phyloP scores from a whole-genome alignment of 495 filamentous ascomycete species.

The Xylaria castorea region DNA sequence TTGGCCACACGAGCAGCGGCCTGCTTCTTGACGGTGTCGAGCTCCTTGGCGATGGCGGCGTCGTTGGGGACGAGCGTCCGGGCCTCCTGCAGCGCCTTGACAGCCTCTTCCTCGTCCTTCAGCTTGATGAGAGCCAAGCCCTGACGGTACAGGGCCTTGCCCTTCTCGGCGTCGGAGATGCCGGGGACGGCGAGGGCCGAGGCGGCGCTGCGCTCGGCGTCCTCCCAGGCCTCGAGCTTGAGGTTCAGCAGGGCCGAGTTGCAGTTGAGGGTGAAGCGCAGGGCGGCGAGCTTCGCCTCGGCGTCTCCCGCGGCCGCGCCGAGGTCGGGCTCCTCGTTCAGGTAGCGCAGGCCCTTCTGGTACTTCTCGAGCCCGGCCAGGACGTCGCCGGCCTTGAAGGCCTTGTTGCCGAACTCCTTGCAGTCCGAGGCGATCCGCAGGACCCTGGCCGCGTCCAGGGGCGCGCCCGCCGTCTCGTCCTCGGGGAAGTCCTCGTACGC shows the following conservation, averaged over 20 bases:
- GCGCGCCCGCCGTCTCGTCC: conserved; percentile 64
- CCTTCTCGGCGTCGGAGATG: conserved; percentile 77
- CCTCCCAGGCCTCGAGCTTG: conserved; percentile 75
- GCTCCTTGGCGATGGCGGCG: conserved; percentile 75
- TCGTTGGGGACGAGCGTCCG: conserved; percentile 77
- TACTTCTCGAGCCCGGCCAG: conserved; percentile 87
- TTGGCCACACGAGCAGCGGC: conserved; percentile 75
- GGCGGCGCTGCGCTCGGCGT: conserved; percentile 71
- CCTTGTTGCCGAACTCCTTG: conserved; percentile 90
- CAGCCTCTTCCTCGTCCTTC: conserved; percentile 86
- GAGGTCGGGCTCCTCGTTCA: conserved; percentile 83
- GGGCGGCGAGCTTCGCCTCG: conserved; percentile 67
- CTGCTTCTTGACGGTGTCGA: conserved; percentile 75
- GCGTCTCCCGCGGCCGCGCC: conserved; percentile 73
- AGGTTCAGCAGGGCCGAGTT: conserved; percentile 81
- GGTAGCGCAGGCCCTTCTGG: conserved; percentile 93
- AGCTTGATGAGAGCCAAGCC: conserved; percentile 73
- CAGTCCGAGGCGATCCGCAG: conserved; percentile 82
- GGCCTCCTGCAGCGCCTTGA: conserved; percentile 79
- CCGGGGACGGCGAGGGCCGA: conserved; percentile 73
- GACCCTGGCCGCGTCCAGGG: conserved; percentile 67
- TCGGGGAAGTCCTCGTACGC: conserved; percentile 96
- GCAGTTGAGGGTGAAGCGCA: conserved; percentile 78
- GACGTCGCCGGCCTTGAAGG: conserved; percentile 81
- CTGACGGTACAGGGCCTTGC: conserved; percentile 86